Base-by-base conservation (phyloP, 805 yeast species). In the Ogataea saltuana region DNA sequence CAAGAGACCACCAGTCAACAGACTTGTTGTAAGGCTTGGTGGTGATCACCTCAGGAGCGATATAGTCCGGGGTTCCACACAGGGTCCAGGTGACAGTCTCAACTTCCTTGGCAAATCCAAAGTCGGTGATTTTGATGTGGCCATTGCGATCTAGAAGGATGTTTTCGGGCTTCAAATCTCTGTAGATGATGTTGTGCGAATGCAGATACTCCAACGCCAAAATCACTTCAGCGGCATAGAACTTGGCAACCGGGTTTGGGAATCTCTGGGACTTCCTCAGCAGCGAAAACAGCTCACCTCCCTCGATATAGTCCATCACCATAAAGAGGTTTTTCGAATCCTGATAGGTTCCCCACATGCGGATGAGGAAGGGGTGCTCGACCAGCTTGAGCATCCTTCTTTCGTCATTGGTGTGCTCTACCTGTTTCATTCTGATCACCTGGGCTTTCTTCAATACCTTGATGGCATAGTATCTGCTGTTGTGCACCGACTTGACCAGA, bases 331-430 rank as follows among this genome's bases (percentile, higher is more conserved):
- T 76, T 48, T 70, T 71, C 33, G 77, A 67, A 56, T 78, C 83
- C 58, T 78, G 83, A 56, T 72, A 78, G 4, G 83, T 78, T 10
- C 83, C 83, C 83, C 83, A 78, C 82, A 78, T 78, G 43, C 83
- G 59, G 50, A 77, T 78, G 49, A 78, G 66, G 49, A 78, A 78
- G 9, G 83, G 83, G 53, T 78, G 83, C 50, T 78, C 80, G 19
- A 78, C 81, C 45, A 78, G 64, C 53, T 72, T 76, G 39, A 78
- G 64, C 80, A 78, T 78, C 51, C 82, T 64, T 44, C 83, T 63
- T 61, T 78, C 83, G 56, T 78, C 83, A 54, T 78, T 78, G 20
- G 83, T 78, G 59, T 78, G 83, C 56, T 78, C 83, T 22, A 78
- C 81, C 60, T 78, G 83, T 57, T 78, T 78, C 80, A 76, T 76